Evolutionary conservation across 768 basidiomycete genomes (phyloP).

Genomic region (Leccinum truebloodii): DNA sequence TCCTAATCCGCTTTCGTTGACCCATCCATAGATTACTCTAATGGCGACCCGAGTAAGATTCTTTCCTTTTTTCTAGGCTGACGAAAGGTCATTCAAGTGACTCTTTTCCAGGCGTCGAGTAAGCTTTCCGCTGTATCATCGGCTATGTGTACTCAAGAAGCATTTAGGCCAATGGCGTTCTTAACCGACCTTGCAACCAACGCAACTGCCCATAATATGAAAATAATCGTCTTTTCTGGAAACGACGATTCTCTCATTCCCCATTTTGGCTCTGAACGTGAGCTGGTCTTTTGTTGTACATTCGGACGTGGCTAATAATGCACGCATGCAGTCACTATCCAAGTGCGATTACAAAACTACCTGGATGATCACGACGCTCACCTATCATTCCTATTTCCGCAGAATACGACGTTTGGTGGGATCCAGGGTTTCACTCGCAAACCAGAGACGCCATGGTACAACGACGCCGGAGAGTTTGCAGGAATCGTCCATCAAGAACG

Average conservation of each 20-base stretch:
- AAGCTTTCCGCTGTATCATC: constrained; percentile 10
- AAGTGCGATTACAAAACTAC: constrained; percentile 36
- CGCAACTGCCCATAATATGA: constrained; percentile 50
- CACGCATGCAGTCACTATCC: constrained; percentile 50
- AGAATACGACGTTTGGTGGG: constrained; percentile 82
- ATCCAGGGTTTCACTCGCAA: constrained; percentile 70
- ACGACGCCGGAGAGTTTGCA: constrained; percentile 56
- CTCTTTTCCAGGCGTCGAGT: constrained; percentile 35
- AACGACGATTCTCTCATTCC: constrained; percentile 70
- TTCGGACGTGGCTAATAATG: constrained; percentile 5
- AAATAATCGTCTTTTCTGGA: constrained; percentile 62
- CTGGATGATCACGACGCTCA: not conserved
- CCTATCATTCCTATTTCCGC: not conserved
- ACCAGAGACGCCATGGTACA: constrained; percentile 68
- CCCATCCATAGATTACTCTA: constrained; percentile 18
- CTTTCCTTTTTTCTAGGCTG: not conserved
- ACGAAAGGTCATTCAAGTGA: not conserved
- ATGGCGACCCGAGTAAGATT: constrained; percentile 36
- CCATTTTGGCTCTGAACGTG: constrained; percentile 65
- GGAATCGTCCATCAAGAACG: constrained; percentile 78
- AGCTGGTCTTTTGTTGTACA: constrained; percentile 7
- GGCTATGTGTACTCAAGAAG: constrained; percentile 11
- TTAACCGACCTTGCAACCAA: constrained; percentile 68
- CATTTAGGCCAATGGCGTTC: constrained; percentile 58
- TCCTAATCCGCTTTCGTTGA: not conserved